Evolutionary conservation across 345 rosid species (phyloP), one percentile per base, ranked within the genome.

Genomic region (Heritiera littoralis): DNA sequence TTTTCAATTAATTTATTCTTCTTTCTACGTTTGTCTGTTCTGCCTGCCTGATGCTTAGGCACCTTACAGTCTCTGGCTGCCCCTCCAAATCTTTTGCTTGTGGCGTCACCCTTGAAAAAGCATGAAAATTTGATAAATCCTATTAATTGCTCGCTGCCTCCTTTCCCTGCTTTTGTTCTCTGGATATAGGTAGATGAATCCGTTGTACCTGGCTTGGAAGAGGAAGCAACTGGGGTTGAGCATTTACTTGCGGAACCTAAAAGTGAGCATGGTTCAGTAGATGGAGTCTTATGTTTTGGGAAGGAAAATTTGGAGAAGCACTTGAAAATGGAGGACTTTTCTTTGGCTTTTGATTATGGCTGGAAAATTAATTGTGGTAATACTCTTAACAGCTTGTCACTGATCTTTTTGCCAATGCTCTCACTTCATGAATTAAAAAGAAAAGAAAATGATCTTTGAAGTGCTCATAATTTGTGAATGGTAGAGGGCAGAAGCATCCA

Each of bases 161-260:
- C 5, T 8, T 77, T 63, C 71, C 46, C 3, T 43, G 18, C 10
- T 51, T 35, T 23, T 46, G 58, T 54, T 56, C 40, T 54, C 66
- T 68, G 85, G 89, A 84, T 80, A 49, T 87, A 91, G 86, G 87
- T 79, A 41, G 91, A 88, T 63, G 89, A 87, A 61, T 76, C 87
- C 35, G 71, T 80, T 77, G 81, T 66, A 69, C 88, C 87, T 68
- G 79, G 83, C 2, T 54, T 65, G 13, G 83, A 86, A 83, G 90
- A 86, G 41, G 89, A 56, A 83, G 60, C 85, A 69, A 66, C 78
- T 81, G 89, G 82, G 78, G 86, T 85, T 76, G 80, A 85, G 76
- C 85, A 78, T 77, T 71, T 85, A 60, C 69, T 84, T 30, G 86
- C 82, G 69, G 94, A 92, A 63, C 88, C 94, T 54, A 81, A 84